These are phyloP conservation scores for Cryptosporidium ubiquitum DNA, from an alignment of 169 alveolate genomes.

Conservation along the genomic window DNA sequence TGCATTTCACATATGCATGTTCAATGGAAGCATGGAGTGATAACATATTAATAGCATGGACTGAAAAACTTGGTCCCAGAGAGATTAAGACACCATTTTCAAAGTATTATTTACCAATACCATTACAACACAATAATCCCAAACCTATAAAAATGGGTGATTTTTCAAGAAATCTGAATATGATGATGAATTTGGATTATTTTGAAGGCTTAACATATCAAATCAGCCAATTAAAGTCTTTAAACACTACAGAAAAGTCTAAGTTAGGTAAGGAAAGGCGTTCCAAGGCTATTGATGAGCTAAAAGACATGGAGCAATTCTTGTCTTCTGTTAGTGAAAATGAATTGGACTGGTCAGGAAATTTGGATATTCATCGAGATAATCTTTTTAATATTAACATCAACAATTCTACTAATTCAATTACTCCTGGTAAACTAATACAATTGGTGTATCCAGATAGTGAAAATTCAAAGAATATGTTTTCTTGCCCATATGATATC, in stretches of 20 bases:
- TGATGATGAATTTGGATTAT: constrained; percentile 61
- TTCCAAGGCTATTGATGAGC: neutral
- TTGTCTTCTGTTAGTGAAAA: constrained; percentile 47
- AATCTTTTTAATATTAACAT: constrained; percentile 7
- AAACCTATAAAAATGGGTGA: constrained; percentile 48
- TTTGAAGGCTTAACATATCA: constrained; percentile 53
- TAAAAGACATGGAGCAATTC: constrained; percentile 64
- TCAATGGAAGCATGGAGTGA: constrained; percentile 73
- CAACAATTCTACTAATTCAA: constrained; percentile 2
- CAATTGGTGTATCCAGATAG: constrained; percentile 58
- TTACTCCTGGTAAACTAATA: constrained; percentile 35
- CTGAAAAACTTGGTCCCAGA: constrained; percentile 69
- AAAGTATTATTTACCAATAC: constrained; percentile 51
- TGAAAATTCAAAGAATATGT: constrained; percentile 14
- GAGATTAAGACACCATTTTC: constrained; percentile 31
- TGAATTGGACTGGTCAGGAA: constrained; percentile 64
- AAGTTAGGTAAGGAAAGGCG: neutral
- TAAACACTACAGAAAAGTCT: neutral
- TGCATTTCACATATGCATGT: constrained; percentile 71
- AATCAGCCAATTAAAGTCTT: constrained; percentile 34
- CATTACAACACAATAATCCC: constrained; percentile 49
- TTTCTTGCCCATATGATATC: constrained; percentile 71
- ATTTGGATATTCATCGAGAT: neutral
- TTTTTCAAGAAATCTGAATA: constrained; percentile 39
- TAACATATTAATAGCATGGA: constrained; percentile 73